Percentiles rank a stretch among this genome's conserved stretches.
Conservation (phyloP, 2,329 filamentous ascomycete genomes). For the Fusarium veterinarium region DNA sequence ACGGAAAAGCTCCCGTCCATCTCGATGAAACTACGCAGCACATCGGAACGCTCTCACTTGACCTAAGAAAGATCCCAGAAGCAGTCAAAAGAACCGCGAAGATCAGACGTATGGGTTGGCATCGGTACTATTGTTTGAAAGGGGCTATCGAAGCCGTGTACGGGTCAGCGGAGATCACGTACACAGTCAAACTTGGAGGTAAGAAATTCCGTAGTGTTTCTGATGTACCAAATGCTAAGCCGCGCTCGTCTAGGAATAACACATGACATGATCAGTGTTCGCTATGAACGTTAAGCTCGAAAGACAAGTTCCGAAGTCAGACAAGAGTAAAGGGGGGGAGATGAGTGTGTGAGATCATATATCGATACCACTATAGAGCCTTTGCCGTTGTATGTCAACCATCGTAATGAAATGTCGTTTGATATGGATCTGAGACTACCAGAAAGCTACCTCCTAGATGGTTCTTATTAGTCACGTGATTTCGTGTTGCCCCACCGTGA, state of each 20-base stretch:
- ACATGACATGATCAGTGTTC: conserved; percentile 52
- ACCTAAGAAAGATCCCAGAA: conserved; percentile 50
- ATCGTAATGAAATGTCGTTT: not conserved
- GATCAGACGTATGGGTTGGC: conserved; percentile 50
- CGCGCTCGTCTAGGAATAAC: conserved; percentile 47
- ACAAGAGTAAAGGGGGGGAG: not conserved
- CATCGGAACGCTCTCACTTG: conserved; percentile 51
- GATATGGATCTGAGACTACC: not conserved
- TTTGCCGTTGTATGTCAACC: not conserved
- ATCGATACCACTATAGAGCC: not conserved
- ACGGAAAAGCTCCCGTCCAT: conserved; percentile 48
- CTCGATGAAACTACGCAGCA: conserved; percentile 45
- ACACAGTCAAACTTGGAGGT: conserved; percentile 54
- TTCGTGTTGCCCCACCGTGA: conserved; percentile 34
- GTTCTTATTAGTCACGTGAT: conserved; percentile 30
- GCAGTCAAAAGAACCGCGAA: conserved; percentile 47
- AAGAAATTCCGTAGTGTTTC: conserved; percentile 1
- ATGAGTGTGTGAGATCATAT: not conserved
- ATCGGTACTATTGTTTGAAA: conserved; percentile 52
- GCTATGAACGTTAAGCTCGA: conserved; percentile 45
- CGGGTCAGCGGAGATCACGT: conserved; percentile 54
- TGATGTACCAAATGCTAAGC: conserved; percentile 14
- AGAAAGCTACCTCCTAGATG: not conserved
- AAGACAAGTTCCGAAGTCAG: not conserved
- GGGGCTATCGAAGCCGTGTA: conserved; percentile 53